These are phyloP conservation scores for Claviceps africana DNA, from an alignment of 2,329 filamentous ascomycete species.

Conservation along the genomic window DNA sequence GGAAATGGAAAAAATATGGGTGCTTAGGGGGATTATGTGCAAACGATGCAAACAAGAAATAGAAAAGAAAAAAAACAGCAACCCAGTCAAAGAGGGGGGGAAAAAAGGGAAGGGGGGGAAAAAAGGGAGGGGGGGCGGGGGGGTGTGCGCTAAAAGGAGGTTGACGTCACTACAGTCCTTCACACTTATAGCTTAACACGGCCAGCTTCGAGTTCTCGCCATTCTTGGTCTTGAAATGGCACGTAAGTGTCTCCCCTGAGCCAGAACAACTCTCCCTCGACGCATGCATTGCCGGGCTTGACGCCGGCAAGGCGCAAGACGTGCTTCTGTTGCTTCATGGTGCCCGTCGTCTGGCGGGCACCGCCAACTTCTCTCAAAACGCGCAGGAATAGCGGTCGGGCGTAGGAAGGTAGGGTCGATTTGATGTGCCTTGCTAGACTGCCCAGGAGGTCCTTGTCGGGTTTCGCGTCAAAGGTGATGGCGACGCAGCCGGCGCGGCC, in stretches of 20 bases:
- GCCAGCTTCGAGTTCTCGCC: conserved; percentile 52
- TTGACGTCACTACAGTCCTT: no score
- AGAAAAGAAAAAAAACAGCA: no score
- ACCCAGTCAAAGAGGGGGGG: background rate
- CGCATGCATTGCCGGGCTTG: conserved; percentile 32
- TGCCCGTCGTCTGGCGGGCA: conserved; percentile 56
- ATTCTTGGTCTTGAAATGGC: conserved; percentile 52
- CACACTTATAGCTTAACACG: conserved; percentile 49
- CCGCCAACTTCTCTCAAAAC: conserved; percentile 42
- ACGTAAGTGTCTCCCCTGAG: conserved; percentile 52
- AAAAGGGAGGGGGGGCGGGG: background rate
- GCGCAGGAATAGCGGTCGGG: conserved; percentile 64
- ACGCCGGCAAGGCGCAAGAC: conserved; percentile 59
- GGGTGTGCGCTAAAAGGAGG: no score
- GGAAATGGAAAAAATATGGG: background rate
- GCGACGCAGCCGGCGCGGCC: conserved; percentile 73
- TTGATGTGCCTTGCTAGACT: conserved; percentile 47
- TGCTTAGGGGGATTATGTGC: no score
- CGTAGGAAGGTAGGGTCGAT: conserved; percentile 53
- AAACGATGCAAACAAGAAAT: background rate
- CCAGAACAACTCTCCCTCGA: conserved; percentile 46
- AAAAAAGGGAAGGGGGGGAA: no score
- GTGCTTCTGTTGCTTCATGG: conserved; percentile 81
- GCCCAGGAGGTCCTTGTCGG: conserved; percentile 32
- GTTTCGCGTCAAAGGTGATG: conserved; percentile 42